A percentile compares a stretch with the other conserved stretches of the same genome.
These are phyloP conservation scores for Leccinum barrowsii DNA, from an alignment of 768 basidiomycete genomes.

Conservation along the genomic window DNA sequence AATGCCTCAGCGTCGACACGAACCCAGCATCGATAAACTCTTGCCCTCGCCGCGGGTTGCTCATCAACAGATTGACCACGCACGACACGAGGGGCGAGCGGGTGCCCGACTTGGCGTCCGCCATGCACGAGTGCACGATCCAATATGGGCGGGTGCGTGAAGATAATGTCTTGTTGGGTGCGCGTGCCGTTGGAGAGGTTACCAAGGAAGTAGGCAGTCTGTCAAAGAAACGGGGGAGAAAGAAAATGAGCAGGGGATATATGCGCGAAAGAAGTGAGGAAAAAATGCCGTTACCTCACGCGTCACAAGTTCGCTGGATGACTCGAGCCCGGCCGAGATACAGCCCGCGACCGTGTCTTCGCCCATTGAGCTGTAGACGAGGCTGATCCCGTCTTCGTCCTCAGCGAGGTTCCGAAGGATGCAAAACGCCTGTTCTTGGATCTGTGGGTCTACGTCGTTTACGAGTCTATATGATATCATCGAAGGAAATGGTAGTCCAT, in stretches of 20 bases:
- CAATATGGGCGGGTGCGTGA: conserved; percentile 51
- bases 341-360: conserved; percentile 41
- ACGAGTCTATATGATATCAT: conserved; percentile 41
- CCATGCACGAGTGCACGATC: conserved; percentile 55
- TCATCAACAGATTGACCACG: conserved; percentile 52
- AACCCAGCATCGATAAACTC: conserved; percentile 45
- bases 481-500: not conserved
- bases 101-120: conserved; percentile 53
- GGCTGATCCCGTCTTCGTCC: conserved; percentile 57
- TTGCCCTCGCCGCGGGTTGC: conserved; percentile 34
- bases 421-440: conserved; percentile 71
- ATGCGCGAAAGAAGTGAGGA: not conserved
- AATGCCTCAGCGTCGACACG: conserved; percentile 39
- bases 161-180: conserved; percentile 48
- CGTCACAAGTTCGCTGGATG: conserved; percentile 50
- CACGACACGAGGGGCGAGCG: conserved; percentile 60
- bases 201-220: conserved; percentile 61
- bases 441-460: conserved; percentile 45
- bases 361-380: conserved; percentile 56
- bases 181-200: conserved; percentile 64
- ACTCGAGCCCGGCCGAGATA: conserved; percentile 48
- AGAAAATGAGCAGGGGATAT: not conserved
- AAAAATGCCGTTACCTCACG: conserved; percentile 40
- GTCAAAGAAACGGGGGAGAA: not conserved
- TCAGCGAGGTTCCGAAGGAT: conserved; percentile 67